Base-by-base conservation (phyloP, 768 basidiomycete genomes). In the Hirschioporus abietinus region DNA sequence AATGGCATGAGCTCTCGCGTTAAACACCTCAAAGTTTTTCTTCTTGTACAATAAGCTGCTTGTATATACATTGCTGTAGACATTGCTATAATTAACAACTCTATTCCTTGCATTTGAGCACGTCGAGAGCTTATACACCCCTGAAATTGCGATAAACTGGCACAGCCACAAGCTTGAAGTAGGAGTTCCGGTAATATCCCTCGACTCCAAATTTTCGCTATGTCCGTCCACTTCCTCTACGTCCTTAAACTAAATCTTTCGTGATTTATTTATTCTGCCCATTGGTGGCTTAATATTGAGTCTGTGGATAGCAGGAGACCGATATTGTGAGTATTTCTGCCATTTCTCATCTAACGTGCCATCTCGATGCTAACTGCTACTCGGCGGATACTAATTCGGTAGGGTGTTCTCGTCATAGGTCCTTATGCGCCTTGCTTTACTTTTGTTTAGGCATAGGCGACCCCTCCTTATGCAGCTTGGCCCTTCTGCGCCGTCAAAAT, bases 401-500 rank as follows among this genome's bases (percentile, higher is more conserved):
- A 52, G 42, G 42, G 42, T 52, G 42, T 52, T 52, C 42, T 52
- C 42, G 42, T 52, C 42, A 12, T 52, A 15, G 42, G 42, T 52
- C 66, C 67, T 75, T 81, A 87, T 88, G 85, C 83, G 81, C 79
- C 72, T 83, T 74, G 82, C 80, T 71, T 76, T 80, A 52, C 42
- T 52, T 70, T 65, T 80, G 64, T 74, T 84, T 68, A 78, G 79
- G 70, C 75, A 79, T 66, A 81, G 84, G 81, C 81, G 78, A 76
- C 79, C 83, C 78, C 81, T 85, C 76, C 79, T 85, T 79, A 87
- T 88, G 86, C 84, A 84, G 81, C 72, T 84, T 71, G 81, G 85
- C 76, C 76, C 78, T 27, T 70, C 60, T 61, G 30, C 60, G 18
- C 60, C 60, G 30, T 25, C 76, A 30, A 72, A 74, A 68, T 72